Evolutionary conservation across 371 early-diverging fungal genomes (phyloP).

Genomic region (Circinella umbellata): DNA sequence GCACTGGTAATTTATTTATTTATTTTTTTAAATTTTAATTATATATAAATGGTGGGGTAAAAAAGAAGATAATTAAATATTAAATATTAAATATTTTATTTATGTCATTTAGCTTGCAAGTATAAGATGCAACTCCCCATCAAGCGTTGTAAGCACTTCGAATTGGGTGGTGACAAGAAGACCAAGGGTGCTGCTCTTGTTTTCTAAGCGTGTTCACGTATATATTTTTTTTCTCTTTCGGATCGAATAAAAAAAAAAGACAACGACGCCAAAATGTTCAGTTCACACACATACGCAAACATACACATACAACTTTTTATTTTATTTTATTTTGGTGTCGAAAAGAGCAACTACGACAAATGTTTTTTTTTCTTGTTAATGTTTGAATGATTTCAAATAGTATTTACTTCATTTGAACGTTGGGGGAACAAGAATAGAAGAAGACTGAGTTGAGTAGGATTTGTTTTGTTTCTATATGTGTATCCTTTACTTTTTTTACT

Average conservation of each 20-base stretch:
- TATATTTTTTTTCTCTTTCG: not conserved
- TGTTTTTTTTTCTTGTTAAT: not conserved
- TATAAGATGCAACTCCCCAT: slow-evolving; percentile 93
- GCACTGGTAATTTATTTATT: slow-evolving; percentile 61
- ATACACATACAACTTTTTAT: not conserved
- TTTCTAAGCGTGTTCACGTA: slow-evolving; percentile 56
- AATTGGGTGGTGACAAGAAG: slow-evolving; percentile 99
- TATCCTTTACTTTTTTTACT: too few species aligned
- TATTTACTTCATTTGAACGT: too few species aligned
- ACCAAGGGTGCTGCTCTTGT: slow-evolving; percentile 75
- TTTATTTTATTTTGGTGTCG: not conserved
- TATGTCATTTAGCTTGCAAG: slow-evolving; percentile 76
- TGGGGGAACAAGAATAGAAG: too few species aligned
- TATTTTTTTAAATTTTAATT: not conserved
- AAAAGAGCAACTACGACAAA: too few species aligned
- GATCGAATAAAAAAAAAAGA: slow-evolving; percentile 5
- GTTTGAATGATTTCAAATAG: not conserved
- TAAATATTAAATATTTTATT: not conserved
- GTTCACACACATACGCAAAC: not conserved
- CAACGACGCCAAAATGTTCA: slow-evolving; percentile 1
- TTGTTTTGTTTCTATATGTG: too few species aligned
- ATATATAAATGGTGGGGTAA: not conserved
- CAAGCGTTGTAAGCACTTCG: slow-evolving; percentile 99
- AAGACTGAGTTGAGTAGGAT: too few species aligned
- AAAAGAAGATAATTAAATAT: not conserved